Evolutionary conservation across 2,329 filamentous ascomycete species (phyloP).

Genomic region (Aspergillus clavatus): DNA sequence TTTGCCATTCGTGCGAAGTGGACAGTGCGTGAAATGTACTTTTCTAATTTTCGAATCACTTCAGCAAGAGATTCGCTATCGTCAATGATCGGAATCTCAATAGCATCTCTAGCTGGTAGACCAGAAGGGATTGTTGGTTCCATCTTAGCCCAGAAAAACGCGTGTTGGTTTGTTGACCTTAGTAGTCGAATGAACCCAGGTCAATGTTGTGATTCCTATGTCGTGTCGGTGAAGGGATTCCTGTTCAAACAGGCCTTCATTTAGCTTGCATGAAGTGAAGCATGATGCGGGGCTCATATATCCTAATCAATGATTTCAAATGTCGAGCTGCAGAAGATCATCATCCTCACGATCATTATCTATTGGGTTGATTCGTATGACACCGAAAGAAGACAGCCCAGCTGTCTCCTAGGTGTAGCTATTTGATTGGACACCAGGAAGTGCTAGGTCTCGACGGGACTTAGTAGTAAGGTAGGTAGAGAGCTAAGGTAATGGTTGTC

Average conservation of each 20-base stretch:
- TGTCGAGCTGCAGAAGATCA: not conserved
- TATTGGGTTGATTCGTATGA: too few relatives aligned
- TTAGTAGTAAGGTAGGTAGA: not conserved
- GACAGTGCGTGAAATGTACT: slow-evolving; percentile 21
- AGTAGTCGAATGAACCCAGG: too few relatives aligned
- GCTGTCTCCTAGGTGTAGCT: not conserved
- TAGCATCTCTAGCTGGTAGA: slow-evolving; percentile 17
- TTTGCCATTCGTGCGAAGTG: not conserved
- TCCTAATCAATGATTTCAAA: not conserved
- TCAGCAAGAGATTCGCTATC: slow-evolving; percentile 37
- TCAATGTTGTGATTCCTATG: too few relatives aligned
- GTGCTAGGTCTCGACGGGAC: too few relatives aligned
- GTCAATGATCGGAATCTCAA: slow-evolving; percentile 39
- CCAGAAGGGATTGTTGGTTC: slow-evolving; percentile 15
- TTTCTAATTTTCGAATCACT: slow-evolving; percentile 38
- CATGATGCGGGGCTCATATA: not conserved
- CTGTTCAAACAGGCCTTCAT: not conserved
- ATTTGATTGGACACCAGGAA: not conserved
- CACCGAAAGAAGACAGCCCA: too few relatives aligned
- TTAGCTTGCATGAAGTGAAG: not conserved
- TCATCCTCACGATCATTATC: too few relatives aligned
- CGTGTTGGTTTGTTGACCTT: too few relatives aligned
- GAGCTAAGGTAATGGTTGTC: not conserved
- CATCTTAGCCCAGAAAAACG: slow-evolving; percentile 6
- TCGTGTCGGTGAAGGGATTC: not conserved